Evolutionary conservation across 2,329 filamentous ascomycete species (phyloP).

Genomic region (Aspergillus quadrilineatus): DNA sequence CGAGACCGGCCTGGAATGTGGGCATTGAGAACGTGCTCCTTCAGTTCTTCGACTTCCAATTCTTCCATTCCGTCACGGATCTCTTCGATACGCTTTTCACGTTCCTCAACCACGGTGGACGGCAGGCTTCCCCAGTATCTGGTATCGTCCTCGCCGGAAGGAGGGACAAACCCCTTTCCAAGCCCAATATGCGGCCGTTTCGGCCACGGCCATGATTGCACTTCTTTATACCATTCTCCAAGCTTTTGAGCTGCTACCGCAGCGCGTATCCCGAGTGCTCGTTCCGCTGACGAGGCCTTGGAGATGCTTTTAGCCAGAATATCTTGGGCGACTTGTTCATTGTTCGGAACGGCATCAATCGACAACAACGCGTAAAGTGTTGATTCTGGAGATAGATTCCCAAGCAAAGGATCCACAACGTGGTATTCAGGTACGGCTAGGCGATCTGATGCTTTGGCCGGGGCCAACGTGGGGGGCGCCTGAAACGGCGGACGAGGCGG

Average conservation of each 20-base stretch:
- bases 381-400: slow-evolving; percentile 54
- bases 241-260: slow-evolving; percentile 60
- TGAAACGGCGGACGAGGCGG: slow-evolving; percentile 30
- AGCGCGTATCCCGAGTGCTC: slow-evolving; percentile 59
- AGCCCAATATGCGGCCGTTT: slow-evolving; percentile 36
- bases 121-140: slow-evolving; percentile 71
- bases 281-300: slow-evolving; percentile 55
- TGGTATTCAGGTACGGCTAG: slow-evolving; percentile 36
- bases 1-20: slow-evolving; percentile 66
- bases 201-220: slow-evolving; percentile 61
- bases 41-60: slow-evolving; percentile 68
- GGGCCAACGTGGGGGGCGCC: slow-evolving; percentile 32
- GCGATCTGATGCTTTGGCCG: slow-evolving; percentile 41
- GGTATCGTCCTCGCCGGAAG: slow-evolving; percentile 18
- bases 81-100: slow-evolving; percentile 71
- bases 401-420: slow-evolving; percentile 49
- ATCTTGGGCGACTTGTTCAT: slow-evolving; percentile 39
- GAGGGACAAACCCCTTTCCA: slow-evolving; percentile 45
- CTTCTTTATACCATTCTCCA: slow-evolving; percentile 58
- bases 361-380: slow-evolving; percentile 52
- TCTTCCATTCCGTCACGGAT: slow-evolving; percentile 57
- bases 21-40: slow-evolving; percentile 78
- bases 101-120: slow-evolving; percentile 61
- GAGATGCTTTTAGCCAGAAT: slow-evolving; percentile 52
- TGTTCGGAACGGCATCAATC: slow-evolving; percentile 42